Evolutionary conservation across 2,329 filamentous ascomycete species (phyloP).

Genomic region (Fonsecaea nubica): DNA sequence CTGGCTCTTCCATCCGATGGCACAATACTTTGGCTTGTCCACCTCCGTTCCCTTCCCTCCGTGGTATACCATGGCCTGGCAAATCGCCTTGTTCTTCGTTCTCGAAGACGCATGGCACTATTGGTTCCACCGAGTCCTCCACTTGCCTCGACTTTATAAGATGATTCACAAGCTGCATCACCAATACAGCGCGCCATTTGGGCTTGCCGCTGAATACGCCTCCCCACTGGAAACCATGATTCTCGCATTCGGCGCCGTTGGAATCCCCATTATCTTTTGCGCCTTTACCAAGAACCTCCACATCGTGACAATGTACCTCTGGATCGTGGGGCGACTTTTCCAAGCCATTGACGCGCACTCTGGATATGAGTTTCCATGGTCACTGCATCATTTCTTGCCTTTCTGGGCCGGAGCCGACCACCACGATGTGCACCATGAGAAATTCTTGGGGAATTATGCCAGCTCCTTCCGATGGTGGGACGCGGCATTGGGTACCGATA

Average conservation of each 20-base stretch:
- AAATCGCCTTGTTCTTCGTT: conserved; percentile 93
- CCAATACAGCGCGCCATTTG: conserved; percentile 97
- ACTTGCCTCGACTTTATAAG: conserved; percentile 95
- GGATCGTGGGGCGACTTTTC: conserved; percentile 91
- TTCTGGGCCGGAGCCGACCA: conserved; percentile 98
- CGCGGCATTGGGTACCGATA: conserved; percentile 90
- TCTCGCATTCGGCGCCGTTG: conserved; percentile 84
- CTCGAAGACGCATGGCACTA: conserved; percentile 99
- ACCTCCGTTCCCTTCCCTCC: conserved; percentile 90
- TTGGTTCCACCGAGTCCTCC: conserved; percentile 90
- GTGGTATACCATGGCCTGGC: conserved; percentile 82
- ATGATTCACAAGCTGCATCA: conserved; percentile 98
- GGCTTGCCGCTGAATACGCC: conserved; percentile 94
- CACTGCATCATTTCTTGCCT: conserved; percentile 89
- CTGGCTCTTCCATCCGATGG: conserved; percentile 92
- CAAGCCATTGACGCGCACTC: conserved; percentile 98
- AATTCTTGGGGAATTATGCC: conserved; percentile 97
- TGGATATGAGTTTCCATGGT: conserved; percentile 98
- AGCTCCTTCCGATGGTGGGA: conserved; percentile 99
- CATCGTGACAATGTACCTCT: conserved; percentile 96
- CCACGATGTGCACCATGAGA: conserved; percentile 97
- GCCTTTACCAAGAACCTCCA: conserved; percentile 84
- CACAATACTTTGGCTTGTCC: conserved; percentile 86
- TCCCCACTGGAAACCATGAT: conserved; percentile 97
- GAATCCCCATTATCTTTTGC: conserved; percentile 82